Percentiles rank a stretch among this genome's conserved stretches.
phyloP scores from a whole-genome alignment of 108 stramenopile species.

The Cyclotella distinguenda region DNA sequence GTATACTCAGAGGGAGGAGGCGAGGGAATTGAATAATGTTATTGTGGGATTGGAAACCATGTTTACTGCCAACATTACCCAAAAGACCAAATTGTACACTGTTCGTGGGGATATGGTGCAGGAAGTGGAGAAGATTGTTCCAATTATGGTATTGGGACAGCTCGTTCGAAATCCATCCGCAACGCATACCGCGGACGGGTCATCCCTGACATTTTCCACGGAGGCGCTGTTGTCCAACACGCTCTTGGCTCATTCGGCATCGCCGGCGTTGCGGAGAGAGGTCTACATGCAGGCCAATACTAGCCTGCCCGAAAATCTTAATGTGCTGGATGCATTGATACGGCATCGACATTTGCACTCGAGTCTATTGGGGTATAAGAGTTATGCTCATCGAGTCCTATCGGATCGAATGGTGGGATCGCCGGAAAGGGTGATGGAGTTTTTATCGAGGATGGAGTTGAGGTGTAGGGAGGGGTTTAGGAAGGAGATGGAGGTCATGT shows the following conservation, averaged over 20 bases:
- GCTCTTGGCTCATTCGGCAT: conserved; percentile 59
- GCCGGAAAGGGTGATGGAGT: conserved; percentile 50
- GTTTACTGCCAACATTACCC: conserved; percentile 71
- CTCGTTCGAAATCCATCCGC: conserved; percentile 10
- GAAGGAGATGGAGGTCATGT: conserved; percentile 63
- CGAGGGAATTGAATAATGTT: conserved; percentile 63
- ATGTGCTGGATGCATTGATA: conserved; percentile 70
- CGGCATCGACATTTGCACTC: conserved; percentile 68
- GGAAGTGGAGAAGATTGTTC: conserved; percentile 57
- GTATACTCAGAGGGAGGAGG: conserved; percentile 65
- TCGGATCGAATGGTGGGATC: conserved; percentile 76
- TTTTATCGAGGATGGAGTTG: conserved; percentile 54
- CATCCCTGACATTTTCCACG: conserved; percentile 40
- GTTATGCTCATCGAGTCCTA: conserved; percentile 72
- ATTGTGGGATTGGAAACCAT: conserved; percentile 71
- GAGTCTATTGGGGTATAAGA: conserved; percentile 59
- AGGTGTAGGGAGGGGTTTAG: conserved; percentile 31
- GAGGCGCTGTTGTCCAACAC: conserved; percentile 69
- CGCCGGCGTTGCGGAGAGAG: conserved; percentile 63
- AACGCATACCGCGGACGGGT: background rate
- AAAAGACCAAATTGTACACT: conserved; percentile 56
- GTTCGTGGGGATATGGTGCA: conserved; percentile 44
- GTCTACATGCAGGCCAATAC: conserved; percentile 72
- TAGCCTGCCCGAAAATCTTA: conserved; percentile 68
- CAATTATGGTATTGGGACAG: conserved; percentile 52